Conservation (phyloP, 2,329 filamentous ascomycete genomes). For the Phaeosphaeriaceae sp. region DNA sequence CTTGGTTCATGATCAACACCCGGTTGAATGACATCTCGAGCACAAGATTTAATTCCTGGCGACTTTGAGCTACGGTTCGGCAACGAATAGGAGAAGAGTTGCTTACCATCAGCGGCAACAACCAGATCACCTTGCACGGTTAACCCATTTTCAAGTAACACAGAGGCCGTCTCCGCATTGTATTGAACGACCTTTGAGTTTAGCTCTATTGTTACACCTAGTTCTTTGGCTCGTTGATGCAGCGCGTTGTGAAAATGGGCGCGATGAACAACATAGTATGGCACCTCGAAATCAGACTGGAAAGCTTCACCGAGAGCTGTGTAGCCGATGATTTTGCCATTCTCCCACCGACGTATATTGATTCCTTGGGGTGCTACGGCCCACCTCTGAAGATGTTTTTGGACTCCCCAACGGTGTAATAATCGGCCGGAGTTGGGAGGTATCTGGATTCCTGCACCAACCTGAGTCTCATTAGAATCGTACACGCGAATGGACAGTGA, state of each 20-base stretch:
- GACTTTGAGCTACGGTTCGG: neutral
- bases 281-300: slow-evolving; percentile 34
- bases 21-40: slow-evolving; percentile 54
- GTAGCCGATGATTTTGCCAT: slow-evolving; percentile 53
- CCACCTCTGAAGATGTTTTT: slow-evolving; percentile 5
- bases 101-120: slow-evolving; percentile 41
- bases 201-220: slow-evolving; percentile 14
- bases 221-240: slow-evolving; percentile 7
- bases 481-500: neutral
- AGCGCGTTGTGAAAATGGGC: slow-evolving; percentile 18
- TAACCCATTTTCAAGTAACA: slow-evolving; percentile 47
- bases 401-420: slow-evolving; percentile 56
- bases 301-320: slow-evolving; percentile 50
- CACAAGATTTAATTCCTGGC: slow-evolving; percentile 31
- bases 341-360: slow-evolving; percentile 59
- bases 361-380: slow-evolving; percentile 51
- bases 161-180: slow-evolving; percentile 18
- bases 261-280: slow-evolving; percentile 22
- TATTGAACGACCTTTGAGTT: slow-evolving; percentile 8
- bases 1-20: slow-evolving; percentile 1
- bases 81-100: neutral
- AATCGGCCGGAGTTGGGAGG: slow-evolving; percentile 47
- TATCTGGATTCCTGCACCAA: slow-evolving; percentile 23
- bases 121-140: slow-evolving; percentile 45
- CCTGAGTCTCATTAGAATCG: neutral